Conservation (phyloP, 2,329 filamentous ascomycete genomes). For the Xylaria sp. region DNA sequence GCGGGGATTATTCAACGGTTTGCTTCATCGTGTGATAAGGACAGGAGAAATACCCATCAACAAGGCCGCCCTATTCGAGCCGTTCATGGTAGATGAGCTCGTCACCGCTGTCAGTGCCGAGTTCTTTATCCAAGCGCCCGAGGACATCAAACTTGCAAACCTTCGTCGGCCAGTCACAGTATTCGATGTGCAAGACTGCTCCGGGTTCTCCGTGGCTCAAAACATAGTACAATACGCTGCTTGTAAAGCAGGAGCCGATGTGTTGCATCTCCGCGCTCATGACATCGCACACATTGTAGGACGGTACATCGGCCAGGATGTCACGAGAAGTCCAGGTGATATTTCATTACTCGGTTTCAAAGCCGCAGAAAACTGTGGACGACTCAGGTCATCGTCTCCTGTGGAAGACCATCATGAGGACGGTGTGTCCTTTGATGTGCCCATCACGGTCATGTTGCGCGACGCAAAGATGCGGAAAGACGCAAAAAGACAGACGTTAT, state of each 20-base stretch:
- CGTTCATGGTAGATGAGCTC: conserved; percentile 24
- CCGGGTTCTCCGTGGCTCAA: conserved; percentile 22
- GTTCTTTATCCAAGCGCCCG: conserved; percentile 24
- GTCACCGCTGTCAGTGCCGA: conserved; percentile 25
- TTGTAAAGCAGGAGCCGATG: conserved; percentile 55
- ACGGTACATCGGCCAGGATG: conserved; percentile 61
- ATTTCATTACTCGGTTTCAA: conserved; percentile 53
- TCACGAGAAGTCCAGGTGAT: conserved; percentile 40
- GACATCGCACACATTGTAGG: conserved; percentile 66
- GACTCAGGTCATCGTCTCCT: conserved; percentile 22
- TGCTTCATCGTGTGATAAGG: conserved; percentile 8
- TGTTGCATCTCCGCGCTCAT: conserved; percentile 63
- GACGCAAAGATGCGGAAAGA: conserved; percentile 23
- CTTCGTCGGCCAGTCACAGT: conserved; percentile 30
- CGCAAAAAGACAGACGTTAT: conserved; percentile 26
- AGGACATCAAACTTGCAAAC: conserved; percentile 22
- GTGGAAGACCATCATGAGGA: conserved; percentile 19
- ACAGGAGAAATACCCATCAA: conserved; percentile 10
- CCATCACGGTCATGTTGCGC: conserved; percentile 18
- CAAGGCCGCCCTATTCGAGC: conserved; percentile 18
- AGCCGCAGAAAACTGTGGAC: conserved; percentile 50
- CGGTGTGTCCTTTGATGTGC: neutral
- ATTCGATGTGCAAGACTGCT: conserved; percentile 26
- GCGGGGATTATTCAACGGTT: neutral
- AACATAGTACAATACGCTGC: conserved; percentile 53